Percentiles rank a stretch among this genome's conserved stretches.
Conservation (phyloP, 2,329 filamentous ascomycete species). For the Penicillium frequentans region DNA sequence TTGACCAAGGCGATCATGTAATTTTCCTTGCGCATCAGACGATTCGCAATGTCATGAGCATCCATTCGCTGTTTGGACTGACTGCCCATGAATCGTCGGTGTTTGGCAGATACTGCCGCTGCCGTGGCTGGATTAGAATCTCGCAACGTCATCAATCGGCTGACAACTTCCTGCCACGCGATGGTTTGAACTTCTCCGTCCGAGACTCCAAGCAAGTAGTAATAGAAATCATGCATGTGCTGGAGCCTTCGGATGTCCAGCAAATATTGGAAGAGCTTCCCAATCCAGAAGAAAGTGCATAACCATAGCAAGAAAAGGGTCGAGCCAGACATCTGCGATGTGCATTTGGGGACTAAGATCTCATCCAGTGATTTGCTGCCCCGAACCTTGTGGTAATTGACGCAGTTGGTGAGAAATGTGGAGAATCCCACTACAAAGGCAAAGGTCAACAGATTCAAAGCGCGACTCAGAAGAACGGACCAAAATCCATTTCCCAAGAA, state of each 20-base stretch:
- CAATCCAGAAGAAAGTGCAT: slow-evolving; percentile 82
- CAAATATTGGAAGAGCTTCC: slow-evolving; percentile 72
- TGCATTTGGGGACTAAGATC: slow-evolving; percentile 73
- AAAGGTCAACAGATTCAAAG: slow-evolving; percentile 75
- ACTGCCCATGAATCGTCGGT: slow-evolving; percentile 67
- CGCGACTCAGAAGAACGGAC: slow-evolving; percentile 74
- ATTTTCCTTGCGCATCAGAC: slow-evolving; percentile 94
- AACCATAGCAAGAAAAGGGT: slow-evolving; percentile 82
- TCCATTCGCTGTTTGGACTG: slow-evolving; percentile 93
- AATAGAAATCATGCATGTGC: slow-evolving; percentile 82
- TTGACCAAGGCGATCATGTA: slow-evolving; percentile 97
- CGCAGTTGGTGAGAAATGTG: slow-evolving; percentile 80
- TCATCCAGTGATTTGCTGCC: slow-evolving; percentile 62
- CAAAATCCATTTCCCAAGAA: slow-evolving; percentile 79
- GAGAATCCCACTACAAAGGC: slow-evolving; percentile 79
- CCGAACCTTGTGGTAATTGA: slow-evolving; percentile 75
- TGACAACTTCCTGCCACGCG: slow-evolving; percentile 89
- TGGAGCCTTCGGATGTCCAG: slow-evolving; percentile 71
- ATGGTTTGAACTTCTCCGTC: slow-evolving; percentile 89
- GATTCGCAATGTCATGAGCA: slow-evolving; percentile 94
- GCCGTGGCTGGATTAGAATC: slow-evolving; percentile 87
- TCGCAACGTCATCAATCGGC: slow-evolving; percentile 77
- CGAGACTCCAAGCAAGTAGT: slow-evolving; percentile 77
- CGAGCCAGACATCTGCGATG: slow-evolving; percentile 68
- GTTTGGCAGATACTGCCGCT: slow-evolving; percentile 57